Conservation (phyloP, 2,329 filamentous ascomycete genomes). For the Aspergillus spinulosporus region DNA sequence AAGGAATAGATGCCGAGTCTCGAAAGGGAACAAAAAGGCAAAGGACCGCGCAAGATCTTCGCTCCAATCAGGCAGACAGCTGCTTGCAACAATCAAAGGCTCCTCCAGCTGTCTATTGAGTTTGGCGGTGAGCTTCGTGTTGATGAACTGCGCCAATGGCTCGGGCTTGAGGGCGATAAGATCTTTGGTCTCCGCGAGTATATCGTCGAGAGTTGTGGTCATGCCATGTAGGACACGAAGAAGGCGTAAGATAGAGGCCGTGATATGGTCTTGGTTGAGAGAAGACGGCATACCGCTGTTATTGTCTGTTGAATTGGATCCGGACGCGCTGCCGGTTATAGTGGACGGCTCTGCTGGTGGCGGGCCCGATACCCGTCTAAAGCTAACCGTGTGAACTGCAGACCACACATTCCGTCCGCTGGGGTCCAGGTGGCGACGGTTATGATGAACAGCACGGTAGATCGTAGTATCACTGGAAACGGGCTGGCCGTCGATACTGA, state of each 20-base stretch:
- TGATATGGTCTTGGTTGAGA: constrained; percentile 77
- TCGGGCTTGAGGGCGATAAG: constrained; percentile 72
- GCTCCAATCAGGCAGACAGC: constrained; percentile 92
- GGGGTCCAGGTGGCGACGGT: constrained; percentile 59
- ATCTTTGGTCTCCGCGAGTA: constrained; percentile 75
- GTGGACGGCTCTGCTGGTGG: constrained; percentile 71
- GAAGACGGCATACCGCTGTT: constrained; percentile 71
- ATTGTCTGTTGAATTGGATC: constrained; percentile 52
- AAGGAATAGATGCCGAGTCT: constrained; percentile 92
- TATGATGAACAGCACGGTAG: constrained; percentile 86
- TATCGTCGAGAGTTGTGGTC: constrained; percentile 90
- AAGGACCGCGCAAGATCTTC: constrained; percentile 92
- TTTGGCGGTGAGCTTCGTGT: constrained; percentile 97
- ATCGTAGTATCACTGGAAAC: constrained; percentile 92
- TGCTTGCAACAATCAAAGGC: constrained; percentile 93
- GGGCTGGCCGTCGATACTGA: constrained; percentile 79
- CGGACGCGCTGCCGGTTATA: constrained; percentile 56
- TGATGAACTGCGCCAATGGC: constrained; percentile 90
- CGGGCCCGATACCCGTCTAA: constrained; percentile 80
- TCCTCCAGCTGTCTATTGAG: constrained; percentile 96
- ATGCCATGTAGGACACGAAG: constrained; percentile 89
- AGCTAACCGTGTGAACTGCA: constrained; percentile 85
- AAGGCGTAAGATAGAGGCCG: constrained; percentile 81
- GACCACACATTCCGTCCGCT: constrained; percentile 82
- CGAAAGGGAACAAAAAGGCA: constrained; percentile 96